Evolutionary conservation across 176 grass and related monocot species (phyloP).

Genomic region (Pharus latifolius): DNA sequence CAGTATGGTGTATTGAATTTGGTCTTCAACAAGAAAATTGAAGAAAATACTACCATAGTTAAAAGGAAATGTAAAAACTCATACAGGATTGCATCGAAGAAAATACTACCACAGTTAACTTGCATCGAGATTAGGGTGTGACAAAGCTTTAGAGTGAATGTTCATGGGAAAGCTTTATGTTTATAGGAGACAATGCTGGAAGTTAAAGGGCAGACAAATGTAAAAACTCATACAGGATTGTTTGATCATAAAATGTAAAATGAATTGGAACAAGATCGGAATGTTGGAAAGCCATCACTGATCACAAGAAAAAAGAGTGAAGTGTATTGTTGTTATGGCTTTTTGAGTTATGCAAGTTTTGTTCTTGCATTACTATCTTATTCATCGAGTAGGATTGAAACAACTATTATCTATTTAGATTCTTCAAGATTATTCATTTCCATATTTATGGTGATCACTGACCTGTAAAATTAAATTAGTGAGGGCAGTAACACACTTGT

Average conservation of each 20-base stretch:
- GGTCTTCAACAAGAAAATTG: neutral
- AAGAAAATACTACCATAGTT: neutral
- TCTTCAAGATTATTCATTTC: neutral
- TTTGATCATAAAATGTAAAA: neutral
- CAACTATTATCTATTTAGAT: neutral
- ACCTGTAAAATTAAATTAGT: no score
- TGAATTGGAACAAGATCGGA: neutral
- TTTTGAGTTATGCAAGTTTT: neutral
- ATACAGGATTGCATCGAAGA: neutral
- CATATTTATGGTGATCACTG: neutral
- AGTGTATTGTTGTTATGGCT: neutral
- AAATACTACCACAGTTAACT: neutral
- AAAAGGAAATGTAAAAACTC: no score
- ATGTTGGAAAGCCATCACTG: neutral
- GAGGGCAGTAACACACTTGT: no score
- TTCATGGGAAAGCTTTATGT: no score
- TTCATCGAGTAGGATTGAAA: neutral
- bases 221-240: neutral
- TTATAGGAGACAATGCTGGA: no score
- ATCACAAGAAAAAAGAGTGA: neutral
- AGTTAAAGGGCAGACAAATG: neutral
- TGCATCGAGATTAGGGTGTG: neutral
- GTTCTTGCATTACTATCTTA: neutral
- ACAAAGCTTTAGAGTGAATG: neutral
- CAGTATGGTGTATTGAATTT: neutral